A percentile compares a stretch with the other conserved stretches of the same genome.
Conservation (phyloP, 73 alveolate genomes). For the Chromera velia region DNA sequence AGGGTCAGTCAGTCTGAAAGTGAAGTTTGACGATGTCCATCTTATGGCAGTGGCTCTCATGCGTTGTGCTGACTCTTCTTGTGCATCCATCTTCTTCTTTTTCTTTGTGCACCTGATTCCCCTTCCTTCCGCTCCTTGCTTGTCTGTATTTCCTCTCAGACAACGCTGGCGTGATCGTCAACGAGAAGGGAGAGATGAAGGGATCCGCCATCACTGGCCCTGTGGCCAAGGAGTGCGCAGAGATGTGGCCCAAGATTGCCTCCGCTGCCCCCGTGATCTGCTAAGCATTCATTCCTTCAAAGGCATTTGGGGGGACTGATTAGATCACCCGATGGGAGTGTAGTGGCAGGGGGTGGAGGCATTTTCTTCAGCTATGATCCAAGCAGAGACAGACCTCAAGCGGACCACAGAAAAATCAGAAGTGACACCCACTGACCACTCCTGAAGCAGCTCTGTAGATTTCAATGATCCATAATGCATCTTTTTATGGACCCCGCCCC, state of each 20-base stretch:
- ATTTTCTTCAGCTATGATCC: no score
- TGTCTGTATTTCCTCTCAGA: constrained; percentile 28
- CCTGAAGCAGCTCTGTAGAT: no score
- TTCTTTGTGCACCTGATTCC: background rate
- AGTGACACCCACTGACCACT: no score
- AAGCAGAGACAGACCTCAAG: no score
- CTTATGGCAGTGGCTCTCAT: background rate
- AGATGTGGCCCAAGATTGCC: constrained; percentile 94
- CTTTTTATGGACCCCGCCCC: no score
- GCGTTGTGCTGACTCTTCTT: background rate
- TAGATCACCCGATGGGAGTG: no score
- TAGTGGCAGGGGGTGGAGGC: no score
- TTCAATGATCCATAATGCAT: no score
- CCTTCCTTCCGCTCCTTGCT: background rate
- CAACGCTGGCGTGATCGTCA: constrained; percentile 94
- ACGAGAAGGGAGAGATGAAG: constrained; percentile 97
- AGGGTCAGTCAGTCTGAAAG: constrained; percentile 36
- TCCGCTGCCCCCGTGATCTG: constrained; percentile 87
- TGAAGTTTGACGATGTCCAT: background rate
- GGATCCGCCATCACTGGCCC: constrained; percentile 91
- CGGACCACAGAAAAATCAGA: no score
- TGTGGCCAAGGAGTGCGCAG: constrained; percentile 92
- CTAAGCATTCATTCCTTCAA: no score
- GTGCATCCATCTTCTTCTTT: background rate
- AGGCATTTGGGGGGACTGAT: no score